Percentiles rank a stretch among this genome's conserved stretches.
phyloP scores from a whole-genome alignment of 345 rosid species.

The Sonneratia caseolaris region DNA sequence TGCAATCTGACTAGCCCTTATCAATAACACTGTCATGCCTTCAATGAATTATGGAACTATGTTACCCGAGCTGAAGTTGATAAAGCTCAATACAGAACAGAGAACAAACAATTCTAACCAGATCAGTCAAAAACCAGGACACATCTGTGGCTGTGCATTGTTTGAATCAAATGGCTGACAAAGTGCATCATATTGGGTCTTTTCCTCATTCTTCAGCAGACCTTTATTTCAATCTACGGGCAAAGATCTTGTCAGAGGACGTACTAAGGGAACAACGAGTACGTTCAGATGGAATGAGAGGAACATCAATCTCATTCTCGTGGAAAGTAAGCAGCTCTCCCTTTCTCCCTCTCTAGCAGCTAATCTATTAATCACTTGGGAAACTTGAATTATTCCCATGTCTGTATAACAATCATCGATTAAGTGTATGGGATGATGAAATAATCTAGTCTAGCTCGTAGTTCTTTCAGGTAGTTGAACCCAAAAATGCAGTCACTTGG shows the following conservation, averaged over 20 bases:
- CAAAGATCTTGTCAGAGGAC: neutral
- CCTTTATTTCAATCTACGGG: slow-evolving; percentile 71
- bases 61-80: neutral
- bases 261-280: neutral
- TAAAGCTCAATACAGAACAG: neutral
- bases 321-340: too few relatives aligned
- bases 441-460: too few relatives aligned
- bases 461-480: too few relatives aligned
- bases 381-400: too few relatives aligned
- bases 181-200: slow-evolving; percentile 52
- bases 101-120: slow-evolving; percentile 23
- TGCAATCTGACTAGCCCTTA: slow-evolving; percentile 52
- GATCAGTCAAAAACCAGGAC: slow-evolving; percentile 64
- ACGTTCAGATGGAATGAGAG: too few relatives aligned
- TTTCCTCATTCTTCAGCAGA: slow-evolving; percentile 31
- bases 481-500: too few relatives aligned
- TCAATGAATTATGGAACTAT: slow-evolving; percentile 1
- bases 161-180: slow-evolving; percentile 52
- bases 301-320: too few relatives aligned
- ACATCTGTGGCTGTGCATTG: slow-evolving; percentile 40
- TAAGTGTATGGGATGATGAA: too few relatives aligned
- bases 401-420: too few relatives aligned
- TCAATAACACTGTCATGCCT: slow-evolving; percentile 78
- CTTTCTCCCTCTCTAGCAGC: too few relatives aligned
- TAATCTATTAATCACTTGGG: too few relatives aligned